Evolutionary conservation across 805 yeast species (phyloP), one percentile per base, ranked within the genome.

Genomic region (Metschnikowia similis): DNA sequence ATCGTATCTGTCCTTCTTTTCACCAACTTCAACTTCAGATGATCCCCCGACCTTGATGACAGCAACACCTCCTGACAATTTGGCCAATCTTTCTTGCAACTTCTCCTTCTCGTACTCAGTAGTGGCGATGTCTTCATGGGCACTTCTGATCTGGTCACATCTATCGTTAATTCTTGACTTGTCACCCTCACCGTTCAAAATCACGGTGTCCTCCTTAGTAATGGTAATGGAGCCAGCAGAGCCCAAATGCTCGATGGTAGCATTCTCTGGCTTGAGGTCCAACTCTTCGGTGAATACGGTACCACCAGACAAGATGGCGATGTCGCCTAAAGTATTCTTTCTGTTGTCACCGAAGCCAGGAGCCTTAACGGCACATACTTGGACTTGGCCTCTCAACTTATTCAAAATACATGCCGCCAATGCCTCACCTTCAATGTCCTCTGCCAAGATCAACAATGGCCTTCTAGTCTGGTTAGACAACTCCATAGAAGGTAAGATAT

Each of bases 281-380:
- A 90, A 80, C 71, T 94, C 98, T 72, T 91, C 97, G 58, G 97
- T 89, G 75, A 81, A 81, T 32, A 81, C 85, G 45, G 96, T 88
- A 72, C 97, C 97, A 54, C 97, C 97, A 40, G 97, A 85, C 55
- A 91, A 80, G 63, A 89, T 85, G 64, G 97, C 96, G 71, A 94
- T 84, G 71, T 94, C 99, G 59, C 96, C 97, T 56, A 94, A 77
- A 58, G 88, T 90, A 80, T 90, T 90, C 81, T 89, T 88, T 77
- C 97, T 87, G 84, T 94, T 91, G 78, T 94, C 99, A 71, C 98
- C 99, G 65, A 92, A 94, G 47, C 99, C 99, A 63, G 99, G 99
- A 32, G 98, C 96, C 80, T 91, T 92, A 59, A 94, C 97, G 61
- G 94, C 95, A 68, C 94, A 87, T 53, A 94, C 97, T 74, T 89